Evolutionary conservation across 371 early-diverging fungal species (phyloP).

Genomic region (Phascolomyces articulosus): DNA sequence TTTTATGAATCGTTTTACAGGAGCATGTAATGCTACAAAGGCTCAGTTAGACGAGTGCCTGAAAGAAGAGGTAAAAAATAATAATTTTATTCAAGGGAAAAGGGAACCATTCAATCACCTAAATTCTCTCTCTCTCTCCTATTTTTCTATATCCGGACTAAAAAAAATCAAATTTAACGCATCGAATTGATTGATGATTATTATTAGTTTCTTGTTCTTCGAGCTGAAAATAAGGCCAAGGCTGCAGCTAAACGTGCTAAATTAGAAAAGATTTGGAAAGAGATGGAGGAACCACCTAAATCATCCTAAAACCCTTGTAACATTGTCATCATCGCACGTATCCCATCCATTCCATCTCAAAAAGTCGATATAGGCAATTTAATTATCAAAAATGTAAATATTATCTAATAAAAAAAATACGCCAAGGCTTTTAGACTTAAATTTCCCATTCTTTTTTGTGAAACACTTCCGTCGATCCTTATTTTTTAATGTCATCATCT

Average conservation of each 20-base stretch:
- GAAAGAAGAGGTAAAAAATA: slow-evolving; percentile 39
- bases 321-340: too few relatives aligned
- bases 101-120: too few relatives aligned
- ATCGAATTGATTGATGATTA: too few relatives aligned
- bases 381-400: background rate
- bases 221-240: slow-evolving; percentile 41
- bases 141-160: too few relatives aligned
- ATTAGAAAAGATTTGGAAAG: slow-evolving; percentile 49
- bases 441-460: background rate
- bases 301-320: background rate
- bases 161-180: too few relatives aligned
- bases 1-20: slow-evolving; percentile 49
- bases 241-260: slow-evolving; percentile 40
- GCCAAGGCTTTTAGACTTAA: background rate
- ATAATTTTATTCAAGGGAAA: too few relatives aligned
- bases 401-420: background rate
- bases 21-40: slow-evolving; percentile 46
- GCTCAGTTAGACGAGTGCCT: slow-evolving; percentile 41
- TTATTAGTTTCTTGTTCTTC: slow-evolving; percentile 35
- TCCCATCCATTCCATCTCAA: too few relatives aligned
- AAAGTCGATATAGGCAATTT: too few relatives aligned
- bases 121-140: too few relatives aligned
- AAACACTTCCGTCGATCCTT: slow-evolving; percentile 1
- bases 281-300: slow-evolving; percentile 46
- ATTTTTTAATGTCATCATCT: background rate